These are phyloP conservation scores for Mycena floridula DNA, from an alignment of 768 basidiomycete genomes.

Conservation along the genomic window DNA sequence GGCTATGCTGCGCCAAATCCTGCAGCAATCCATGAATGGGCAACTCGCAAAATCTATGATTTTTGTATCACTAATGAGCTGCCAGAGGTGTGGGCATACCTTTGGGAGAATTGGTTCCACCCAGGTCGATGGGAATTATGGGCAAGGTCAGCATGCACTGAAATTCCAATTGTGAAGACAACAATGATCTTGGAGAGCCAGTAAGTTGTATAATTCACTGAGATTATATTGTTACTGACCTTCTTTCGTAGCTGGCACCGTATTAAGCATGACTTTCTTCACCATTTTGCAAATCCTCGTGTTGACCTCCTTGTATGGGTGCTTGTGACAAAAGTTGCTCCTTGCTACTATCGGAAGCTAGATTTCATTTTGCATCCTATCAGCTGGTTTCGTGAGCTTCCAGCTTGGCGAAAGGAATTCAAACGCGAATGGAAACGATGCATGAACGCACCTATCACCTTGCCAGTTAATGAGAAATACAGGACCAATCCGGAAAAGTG, in stretches of 20 bases:
- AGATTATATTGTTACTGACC: conserved; percentile 12
- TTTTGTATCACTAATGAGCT: conserved; percentile 13
- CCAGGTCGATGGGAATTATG: conserved; percentile 14
- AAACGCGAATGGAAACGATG: conserved; percentile 8
- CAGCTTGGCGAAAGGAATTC: not conserved
- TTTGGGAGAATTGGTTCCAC: conserved; percentile 18
- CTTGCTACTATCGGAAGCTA: conserved; percentile 4
- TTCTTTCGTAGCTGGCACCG: conserved; percentile 7
- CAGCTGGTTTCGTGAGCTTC: not conserved
- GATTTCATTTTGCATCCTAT: conserved; percentile 1
- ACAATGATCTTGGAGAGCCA: conserved; percentile 19
- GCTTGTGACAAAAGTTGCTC: conserved; percentile 8
- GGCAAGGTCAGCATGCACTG: conserved; percentile 11
- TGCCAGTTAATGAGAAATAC: not conserved
- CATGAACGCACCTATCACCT: not conserved
- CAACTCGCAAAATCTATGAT: conserved; percentile 26
- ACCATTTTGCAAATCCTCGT: conserved; percentile 26
- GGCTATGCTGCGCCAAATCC: conserved; percentile 20
- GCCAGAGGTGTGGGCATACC: conserved; percentile 17
- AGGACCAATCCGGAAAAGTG: not conserved
- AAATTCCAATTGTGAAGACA: conserved; percentile 11
- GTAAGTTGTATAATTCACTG: conserved; percentile 10
- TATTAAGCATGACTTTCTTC: conserved; percentile 46
- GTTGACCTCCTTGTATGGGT: conserved; percentile 16
- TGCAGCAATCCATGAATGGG: conserved; percentile 37